Base-by-base conservation (phyloP, 768 basidiomycete genomes). In the Suillus sp. region DNA sequence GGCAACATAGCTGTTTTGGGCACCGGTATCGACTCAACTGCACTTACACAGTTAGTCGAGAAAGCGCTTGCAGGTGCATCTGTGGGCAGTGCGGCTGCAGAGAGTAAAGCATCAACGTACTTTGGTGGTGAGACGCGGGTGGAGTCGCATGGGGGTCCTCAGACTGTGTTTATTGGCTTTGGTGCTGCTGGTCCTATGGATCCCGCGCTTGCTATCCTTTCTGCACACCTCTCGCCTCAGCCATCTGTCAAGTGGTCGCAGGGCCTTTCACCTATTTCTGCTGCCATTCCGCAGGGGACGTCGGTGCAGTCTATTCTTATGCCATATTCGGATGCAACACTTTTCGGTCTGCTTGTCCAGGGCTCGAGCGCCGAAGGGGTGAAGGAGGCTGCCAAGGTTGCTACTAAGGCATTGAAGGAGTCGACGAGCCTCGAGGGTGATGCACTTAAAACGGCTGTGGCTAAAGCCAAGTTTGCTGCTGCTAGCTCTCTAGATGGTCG, bases 111-210 rank as follows among this genome's bases (percentile, higher is more conserved):
- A 6, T 70, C 80, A 20, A 73, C 82, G 70, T 90, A 89, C 81
- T 92, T 86, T 72, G 96, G 96, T 67, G 96, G 96, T 30, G 92
- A 96, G 79, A 87, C 86, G 55, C 89, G 96, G 57, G 73, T 94
- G n/a, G 78, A 83, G 38, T 81, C 83, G 64, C 79, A 85, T 62
- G 84, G 85, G 18, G 87, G 84, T 16, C 78, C 79, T 13, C 87
- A 92, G 71, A 92, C 93, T 11, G 79, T 95, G 54, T 91, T 98
- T 76, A 85, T 98, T 72, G 96, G 95, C 8, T 94, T 89, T 71
- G 96, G 96, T 35, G 78, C 84, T n/a, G 75, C 90, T 10, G 82
- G 86, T 16, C 78, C 84, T 5, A 82, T 90, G 43, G 77, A 86
- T 5, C 79, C 92, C 2, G 92, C 89, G 66, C 83, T 94, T 65